Conservation (phyloP, 176 grass and related monocot species). For the Musa beccarii region DNA sequence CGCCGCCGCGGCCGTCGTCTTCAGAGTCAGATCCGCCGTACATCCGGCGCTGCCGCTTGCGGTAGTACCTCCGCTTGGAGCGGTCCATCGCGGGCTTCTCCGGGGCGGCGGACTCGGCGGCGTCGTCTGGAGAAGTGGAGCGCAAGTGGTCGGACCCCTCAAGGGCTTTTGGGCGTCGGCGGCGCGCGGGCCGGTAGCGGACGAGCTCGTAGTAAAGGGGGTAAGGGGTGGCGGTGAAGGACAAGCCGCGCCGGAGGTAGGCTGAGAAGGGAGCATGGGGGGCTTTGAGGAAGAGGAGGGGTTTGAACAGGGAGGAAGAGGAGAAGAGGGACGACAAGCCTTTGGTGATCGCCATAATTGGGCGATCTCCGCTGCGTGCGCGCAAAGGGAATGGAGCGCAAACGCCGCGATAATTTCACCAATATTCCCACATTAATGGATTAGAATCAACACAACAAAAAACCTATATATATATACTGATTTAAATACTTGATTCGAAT, state of each 20-base stretch:
- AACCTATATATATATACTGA: too few species aligned
- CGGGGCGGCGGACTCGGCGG: background rate
- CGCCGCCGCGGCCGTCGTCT: background rate
- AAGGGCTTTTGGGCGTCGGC: constrained; percentile 23
- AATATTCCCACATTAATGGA: too few species aligned
- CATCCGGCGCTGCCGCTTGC: constrained; percentile 13
- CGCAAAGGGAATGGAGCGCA: background rate
- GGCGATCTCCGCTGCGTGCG: background rate
- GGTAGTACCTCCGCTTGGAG: constrained; percentile 10
- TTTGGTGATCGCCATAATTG: constrained; percentile 11
- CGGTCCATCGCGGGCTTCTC: background rate
- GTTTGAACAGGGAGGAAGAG: background rate
- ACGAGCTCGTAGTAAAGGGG: constrained; percentile 89
- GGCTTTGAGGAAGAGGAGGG: background rate
- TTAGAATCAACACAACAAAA: too few species aligned
- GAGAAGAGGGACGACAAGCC: constrained; percentile 19
- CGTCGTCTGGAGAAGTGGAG: constrained; percentile 16
- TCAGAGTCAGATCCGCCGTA: constrained; percentile 9
- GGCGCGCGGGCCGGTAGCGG: constrained; percentile 51
- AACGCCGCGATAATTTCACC: too few species aligned
- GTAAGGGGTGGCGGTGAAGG: constrained; percentile 61
- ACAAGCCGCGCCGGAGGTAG: constrained; percentile 35
- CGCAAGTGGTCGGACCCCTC: background rate
- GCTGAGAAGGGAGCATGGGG: background rate
- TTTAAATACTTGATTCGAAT: too few species aligned